Evolutionary conservation across 257 asterid genomes (phyloP), one percentile per base, ranked within the genome.

Genomic region (Solanum bukasovii): DNA sequence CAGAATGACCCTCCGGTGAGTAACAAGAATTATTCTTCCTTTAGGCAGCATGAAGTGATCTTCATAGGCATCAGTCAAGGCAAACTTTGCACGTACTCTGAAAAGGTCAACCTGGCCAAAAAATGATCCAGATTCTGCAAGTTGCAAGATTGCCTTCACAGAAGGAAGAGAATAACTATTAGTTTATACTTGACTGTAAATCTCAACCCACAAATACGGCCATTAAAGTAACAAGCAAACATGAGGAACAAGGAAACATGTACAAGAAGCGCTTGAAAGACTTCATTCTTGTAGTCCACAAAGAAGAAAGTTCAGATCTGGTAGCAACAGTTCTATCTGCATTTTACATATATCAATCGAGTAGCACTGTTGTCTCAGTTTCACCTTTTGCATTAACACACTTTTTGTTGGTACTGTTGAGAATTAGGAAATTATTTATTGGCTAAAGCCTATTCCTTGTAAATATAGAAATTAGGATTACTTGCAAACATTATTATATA

Each of bases 11-110:
- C 99, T 94, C 85, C 98, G 94, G 90, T 97, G 98, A 85, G 99
- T 95, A 65, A 96, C 90, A 88, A 96, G 87, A 89, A 94, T 85
- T 70, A 96, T 94, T 91, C 97, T 93, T 91, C 98, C 98, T 90
- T 97, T 97, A 9, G 99, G 99, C 88, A 96, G 99, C 35, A 91
- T 75, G 87, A 93, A 95, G 89, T 97, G 99, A 90, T 93, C 95
- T 93, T 97, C 99, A 67, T 97, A 97, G 78, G 99, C 99, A 90
- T 97, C 99, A 59, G 99, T 94, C 52, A 93, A 89, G 89, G 98
- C 99, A 91, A 93, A 97, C 90, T 97, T 97, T 61, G 98, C 99
- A 63, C 99, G 99, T 75, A 95, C 99, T 92, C 95, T 97, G 73
- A 97, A 97, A 90, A 97, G 94, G 91, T 97, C 98, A 82, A 96